Percentiles rank a stretch among this genome's conserved stretches.
Evolutionary conservation across 257 asterid genomes (phyloP).

Genomic region (Cordia subcordata): DNA sequence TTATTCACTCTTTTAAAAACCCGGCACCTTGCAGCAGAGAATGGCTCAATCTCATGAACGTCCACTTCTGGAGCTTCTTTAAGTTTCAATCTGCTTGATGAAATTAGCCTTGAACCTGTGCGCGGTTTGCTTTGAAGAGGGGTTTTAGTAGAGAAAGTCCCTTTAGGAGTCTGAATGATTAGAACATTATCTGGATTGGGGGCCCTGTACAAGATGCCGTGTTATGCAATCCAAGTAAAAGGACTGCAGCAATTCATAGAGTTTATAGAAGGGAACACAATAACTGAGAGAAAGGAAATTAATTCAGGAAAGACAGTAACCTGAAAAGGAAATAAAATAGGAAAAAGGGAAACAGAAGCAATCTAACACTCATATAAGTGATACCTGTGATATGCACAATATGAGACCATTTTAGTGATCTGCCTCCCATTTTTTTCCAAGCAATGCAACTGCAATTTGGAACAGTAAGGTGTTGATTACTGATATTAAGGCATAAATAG

Average conservation of each 20-base stretch:
- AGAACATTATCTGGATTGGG: slow-evolving; percentile 94
- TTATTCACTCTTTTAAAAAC: slow-evolving; percentile 45
- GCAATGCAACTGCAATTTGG: slow-evolving; percentile 80
- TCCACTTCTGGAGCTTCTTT: slow-evolving; percentile 65
- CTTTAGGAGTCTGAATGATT: slow-evolving; percentile 84
- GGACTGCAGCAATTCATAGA: neutral
- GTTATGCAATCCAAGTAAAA: neutral
- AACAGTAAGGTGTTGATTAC: slow-evolving; percentile 12
- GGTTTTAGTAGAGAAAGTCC: slow-evolving; percentile 71
- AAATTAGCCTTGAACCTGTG: slow-evolving; percentile 74
- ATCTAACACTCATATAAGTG: too few relatives aligned
- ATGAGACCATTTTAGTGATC: slow-evolving; percentile 86
- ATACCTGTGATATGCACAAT: slow-evolving; percentile 97
- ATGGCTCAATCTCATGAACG: slow-evolving; percentile 57
- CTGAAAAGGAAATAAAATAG: too few relatives aligned
- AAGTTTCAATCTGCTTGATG: slow-evolving; percentile 66
- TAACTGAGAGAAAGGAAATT: too few relatives aligned
- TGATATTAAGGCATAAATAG: slow-evolving; percentile 4
- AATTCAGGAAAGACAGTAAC: too few relatives aligned
- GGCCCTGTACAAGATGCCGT: slow-evolving; percentile 45
- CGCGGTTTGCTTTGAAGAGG: slow-evolving; percentile 68
- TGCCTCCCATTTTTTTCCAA: slow-evolving; percentile 95
- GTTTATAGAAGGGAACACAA: too few relatives aligned
- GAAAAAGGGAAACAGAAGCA: too few relatives aligned
- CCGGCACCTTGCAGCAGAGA: slow-evolving; percentile 88